Evolutionary conservation across 257 asterid species (phyloP), one percentile per base, ranked within the genome.

Genomic region (Scutellaria minor): DNA sequence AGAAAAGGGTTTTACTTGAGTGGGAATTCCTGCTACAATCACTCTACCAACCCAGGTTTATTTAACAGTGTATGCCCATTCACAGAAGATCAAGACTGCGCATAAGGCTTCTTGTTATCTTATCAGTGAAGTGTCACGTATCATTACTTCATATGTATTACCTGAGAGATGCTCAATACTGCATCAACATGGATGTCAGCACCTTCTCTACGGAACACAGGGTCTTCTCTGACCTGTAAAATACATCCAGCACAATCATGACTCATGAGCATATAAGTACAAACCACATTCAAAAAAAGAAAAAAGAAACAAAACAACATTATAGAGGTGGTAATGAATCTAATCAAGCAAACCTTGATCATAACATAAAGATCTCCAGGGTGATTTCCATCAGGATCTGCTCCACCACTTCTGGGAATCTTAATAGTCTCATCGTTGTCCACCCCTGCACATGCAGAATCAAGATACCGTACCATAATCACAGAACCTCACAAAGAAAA

Each of bases 141-240:
- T 10, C 9, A 50, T 9, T 35, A 20, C 58, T 51, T 41, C 13
- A 20, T 5, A 11, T 41, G 51, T 37, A 66, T 64, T 82, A 93
- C 97, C 97, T 93, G 96, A 66, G 88, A 80, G 73, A 93, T 86
- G 82, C 96, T 91, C 75, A 93, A 71, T 72, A 81, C 80, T 57
- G 96, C 84, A 89, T 91, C 93, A 14, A 93, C 97, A 63, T 91
- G 98, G 78, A 93, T 88, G 70, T 93, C 91, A 59, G 98, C 83
- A 54, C 92, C 93, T 77, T 93, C 95, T 81, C 98, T 90, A 24
- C 96, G 97, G 80, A 93, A 93, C 64, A 93, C 96, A 1, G 98
- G 98, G 65, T 93, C 98, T 85, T 91, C 96, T 68, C 95, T 87
- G 74, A 93, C 97, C 98, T 93, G 83, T 52, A 75, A 74, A 70